Conservation (phyloP, 371 early-diverging fungal species). For the Mortierella sp. region DNA sequence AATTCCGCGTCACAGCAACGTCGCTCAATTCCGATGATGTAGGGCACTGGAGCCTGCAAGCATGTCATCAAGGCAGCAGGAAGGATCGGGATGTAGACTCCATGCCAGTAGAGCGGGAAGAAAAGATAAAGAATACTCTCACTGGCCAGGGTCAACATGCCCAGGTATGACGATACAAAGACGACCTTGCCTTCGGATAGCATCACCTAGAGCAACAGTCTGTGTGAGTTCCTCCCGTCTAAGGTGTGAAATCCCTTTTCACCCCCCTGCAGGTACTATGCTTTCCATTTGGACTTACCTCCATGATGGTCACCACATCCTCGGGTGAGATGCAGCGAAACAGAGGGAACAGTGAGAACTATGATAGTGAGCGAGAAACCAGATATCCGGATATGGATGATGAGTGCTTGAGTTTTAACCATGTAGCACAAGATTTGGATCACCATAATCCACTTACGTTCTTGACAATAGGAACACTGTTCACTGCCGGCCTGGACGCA, state of each 20-base stretch:
- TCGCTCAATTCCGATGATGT: conserved; percentile 80
- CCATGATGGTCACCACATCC: conserved; percentile 75
- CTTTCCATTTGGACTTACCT: conserved; percentile 41
- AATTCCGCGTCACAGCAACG: conserved; percentile 66
- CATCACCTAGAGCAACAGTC: conserved; percentile 55
- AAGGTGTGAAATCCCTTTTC: not conserved
- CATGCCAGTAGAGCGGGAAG: conserved; percentile 86
- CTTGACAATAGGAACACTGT: conserved; percentile 78
- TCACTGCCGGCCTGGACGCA: conserved; percentile 80
- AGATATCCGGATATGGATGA: too few species aligned
- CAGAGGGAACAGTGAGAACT: conserved; percentile 85
- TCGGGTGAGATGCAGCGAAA: conserved; percentile 80
- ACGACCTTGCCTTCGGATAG: conserved; percentile 81
- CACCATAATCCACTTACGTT: too few species aligned
- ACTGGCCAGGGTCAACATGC: conserved; percentile 79
- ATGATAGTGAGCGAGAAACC: conserved; percentile 3
- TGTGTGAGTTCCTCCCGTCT: too few species aligned
- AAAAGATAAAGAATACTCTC: conserved; percentile 76
- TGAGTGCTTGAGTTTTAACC: too few species aligned
- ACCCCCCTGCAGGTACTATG: not conserved
- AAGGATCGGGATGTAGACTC: conserved; percentile 82
- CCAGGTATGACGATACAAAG: conserved; percentile 73
- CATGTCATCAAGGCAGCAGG: conserved; percentile 78
- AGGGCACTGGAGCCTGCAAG: conserved; percentile 86
- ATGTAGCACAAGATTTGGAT: too few species aligned